Base-by-base conservation (phyloP, 352 stramenopile genomes). In the Pythium pectinolyticum region DNA sequence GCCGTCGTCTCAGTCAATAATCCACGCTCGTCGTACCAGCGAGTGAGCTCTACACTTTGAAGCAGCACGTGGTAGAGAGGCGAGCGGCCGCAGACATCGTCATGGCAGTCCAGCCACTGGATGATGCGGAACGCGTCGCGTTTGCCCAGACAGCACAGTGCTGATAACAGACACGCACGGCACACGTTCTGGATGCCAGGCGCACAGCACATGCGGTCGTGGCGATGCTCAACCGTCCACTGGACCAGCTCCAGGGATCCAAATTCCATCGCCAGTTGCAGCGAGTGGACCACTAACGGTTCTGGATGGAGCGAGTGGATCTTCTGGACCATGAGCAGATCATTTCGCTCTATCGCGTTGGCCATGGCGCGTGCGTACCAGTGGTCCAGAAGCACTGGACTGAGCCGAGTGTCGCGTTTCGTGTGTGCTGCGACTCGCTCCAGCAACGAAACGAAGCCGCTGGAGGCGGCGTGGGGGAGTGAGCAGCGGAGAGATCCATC, bases 191-290 rank as follows among this genome's bases (percentile, higher is more conserved):
- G 17, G 17, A 46, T 20, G 39, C 39, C 39, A 17, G 17, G 39
- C 15, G n/a, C 39, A 20, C 39, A 46, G 39, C 45, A 52, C 45
- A 52, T n/a, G 22, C 45, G 20, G 45, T 52, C 45, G 15, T 52
- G 19, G 11, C 45, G 45, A 27, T 52, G n/a, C 20, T 5, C 45
- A 5, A 32, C 45, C 19, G 30, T 14, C 45, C 45, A 52, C 22
- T 52, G 45, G 19, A 52, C 45, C 5, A 27, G 24, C 45, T 52
- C 45, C 5, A 52, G 45, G 12, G n/a, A 27, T 5, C 20, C 45
- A 28, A 30, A 30, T 14, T 10, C 11, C 20, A 52, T 31, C 20
- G 45, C 45, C 45, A 52, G 27, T 22, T 52, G 45, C n/a, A 52
- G n/a, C 45, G 45, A 27, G 19, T 27, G n/a, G 6, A 30, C 15